Evolutionary conservation across 371 early-diverging fungal genomes (phyloP).

Genomic region (Mucor velutinosus): DNA sequence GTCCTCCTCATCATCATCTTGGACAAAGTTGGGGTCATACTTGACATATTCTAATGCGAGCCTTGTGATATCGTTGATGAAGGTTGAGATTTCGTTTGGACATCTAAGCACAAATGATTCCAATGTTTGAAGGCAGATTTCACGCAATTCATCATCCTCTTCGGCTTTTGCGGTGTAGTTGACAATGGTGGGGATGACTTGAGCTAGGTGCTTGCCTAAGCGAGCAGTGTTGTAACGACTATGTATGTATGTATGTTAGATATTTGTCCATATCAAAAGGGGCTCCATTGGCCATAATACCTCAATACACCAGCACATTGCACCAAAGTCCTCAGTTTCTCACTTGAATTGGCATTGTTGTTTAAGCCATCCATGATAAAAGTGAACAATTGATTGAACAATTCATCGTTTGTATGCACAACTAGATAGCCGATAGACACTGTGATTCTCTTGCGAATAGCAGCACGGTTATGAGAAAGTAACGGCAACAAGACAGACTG

Average conservation of each 20-base stretch:
- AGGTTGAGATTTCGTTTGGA: slow-evolving; percentile 70
- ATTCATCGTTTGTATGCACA: slow-evolving; percentile 67
- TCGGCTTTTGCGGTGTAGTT: slow-evolving; percentile 57
- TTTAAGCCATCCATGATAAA: slow-evolving; percentile 37
- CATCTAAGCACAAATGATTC: slow-evolving; percentile 84
- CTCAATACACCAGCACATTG: slow-evolving; percentile 76
- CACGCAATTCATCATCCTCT: slow-evolving; percentile 84
- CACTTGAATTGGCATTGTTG: slow-evolving; percentile 52
- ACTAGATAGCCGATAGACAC: slow-evolving; percentile 77
- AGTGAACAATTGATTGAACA: slow-evolving; percentile 66
- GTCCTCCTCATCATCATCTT: slow-evolving; percentile 71
- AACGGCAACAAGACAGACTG: slow-evolving; percentile 69
- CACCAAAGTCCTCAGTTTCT: slow-evolving; percentile 73
- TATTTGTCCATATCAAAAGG: too few relatives aligned
- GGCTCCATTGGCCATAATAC: too few relatives aligned
- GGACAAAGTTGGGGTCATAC: slow-evolving; percentile 91
- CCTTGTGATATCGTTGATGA: slow-evolving; percentile 63
- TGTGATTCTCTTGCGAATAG: slow-evolving; percentile 84
- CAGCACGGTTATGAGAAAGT: slow-evolving; percentile 73
- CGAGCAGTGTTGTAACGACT: slow-evolving; percentile 76
- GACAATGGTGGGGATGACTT: slow-evolving; percentile 70
- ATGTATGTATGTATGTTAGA: background rate
- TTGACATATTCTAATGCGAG: slow-evolving; percentile 71
- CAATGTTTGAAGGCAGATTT: slow-evolving; percentile 83
- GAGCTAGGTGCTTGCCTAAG: slow-evolving; percentile 68